phyloP scores from a whole-genome alignment of 805 yeast species.

The Myxozyma vanderwaltii region DNA sequence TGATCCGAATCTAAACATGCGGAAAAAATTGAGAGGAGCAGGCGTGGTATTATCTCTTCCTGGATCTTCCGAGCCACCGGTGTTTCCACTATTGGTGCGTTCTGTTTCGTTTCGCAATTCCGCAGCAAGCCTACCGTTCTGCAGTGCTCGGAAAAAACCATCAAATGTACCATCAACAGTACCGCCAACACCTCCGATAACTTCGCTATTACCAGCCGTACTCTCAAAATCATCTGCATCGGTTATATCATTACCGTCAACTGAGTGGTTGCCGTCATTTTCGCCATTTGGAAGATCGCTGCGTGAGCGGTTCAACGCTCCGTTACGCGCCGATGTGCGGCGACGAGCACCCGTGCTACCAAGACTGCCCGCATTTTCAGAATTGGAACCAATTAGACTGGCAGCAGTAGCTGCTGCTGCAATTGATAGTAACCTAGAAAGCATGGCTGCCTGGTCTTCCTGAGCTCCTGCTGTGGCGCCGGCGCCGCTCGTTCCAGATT shows the following conservation, averaged over 20 bases:
- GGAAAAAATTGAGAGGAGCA: conserved; percentile 40
- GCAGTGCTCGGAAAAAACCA: conserved; percentile 49
- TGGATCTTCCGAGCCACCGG: no score
- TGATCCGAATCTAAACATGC: conserved; percentile 43
- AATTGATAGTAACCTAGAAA: conserved; percentile 48
- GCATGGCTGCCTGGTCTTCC: conserved; percentile 48
- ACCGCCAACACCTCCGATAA: conserved; percentile 23
- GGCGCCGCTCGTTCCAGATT: conserved; percentile 4
- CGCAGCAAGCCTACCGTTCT: conserved; percentile 46
- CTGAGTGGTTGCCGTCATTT: not conserved
- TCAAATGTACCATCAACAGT: conserved; percentile 47
- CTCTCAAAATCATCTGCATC: not conserved
- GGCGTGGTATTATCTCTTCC: conserved; percentile 2
- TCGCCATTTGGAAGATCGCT: not conserved
- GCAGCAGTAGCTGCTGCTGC: conserved; percentile 52
- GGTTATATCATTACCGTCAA: not conserved
- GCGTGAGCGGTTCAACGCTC: not conserved
- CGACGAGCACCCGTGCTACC: conserved; percentile 1
- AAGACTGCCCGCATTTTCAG: no score
- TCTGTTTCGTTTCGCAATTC: conserved; percentile 43
- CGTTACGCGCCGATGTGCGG: not conserved
- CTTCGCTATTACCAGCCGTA: not conserved
- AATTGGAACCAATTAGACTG: conserved; percentile 43
- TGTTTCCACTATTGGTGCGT: not conserved
- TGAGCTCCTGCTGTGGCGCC: conserved; percentile 19